phyloP scores from a whole-genome alignment of 108 stramenopile species.

The Cyclotella atomus region DNA sequence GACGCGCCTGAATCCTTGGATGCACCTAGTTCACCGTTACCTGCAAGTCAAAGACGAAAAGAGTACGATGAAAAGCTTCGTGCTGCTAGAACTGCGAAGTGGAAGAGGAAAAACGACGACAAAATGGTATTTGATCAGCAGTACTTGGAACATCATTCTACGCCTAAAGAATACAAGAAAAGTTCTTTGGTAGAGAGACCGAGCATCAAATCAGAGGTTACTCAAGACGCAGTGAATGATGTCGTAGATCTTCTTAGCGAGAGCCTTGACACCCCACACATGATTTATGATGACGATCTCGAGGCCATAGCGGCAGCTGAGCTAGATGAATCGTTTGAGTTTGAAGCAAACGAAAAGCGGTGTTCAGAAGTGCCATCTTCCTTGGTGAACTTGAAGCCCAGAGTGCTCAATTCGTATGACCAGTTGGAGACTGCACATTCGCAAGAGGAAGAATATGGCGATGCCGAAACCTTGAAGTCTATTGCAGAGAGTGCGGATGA shows the following conservation, averaged over 20 bases:
- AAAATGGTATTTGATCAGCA: background rate
- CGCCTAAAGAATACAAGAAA: no score
- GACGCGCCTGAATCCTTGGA: background rate
- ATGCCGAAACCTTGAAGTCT: background rate
- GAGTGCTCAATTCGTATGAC: background rate
- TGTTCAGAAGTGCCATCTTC: background rate
- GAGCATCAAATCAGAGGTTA: background rate
- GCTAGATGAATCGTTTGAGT: conserved; percentile 6
- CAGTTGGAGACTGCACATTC: background rate
- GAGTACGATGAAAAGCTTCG: conserved; percentile 8
- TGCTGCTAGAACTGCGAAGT: background rate
- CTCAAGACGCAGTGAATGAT: background rate
- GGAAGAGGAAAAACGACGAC: background rate
- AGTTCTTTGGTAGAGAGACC: no score
- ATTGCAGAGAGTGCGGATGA: background rate
- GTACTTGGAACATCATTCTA: no score
- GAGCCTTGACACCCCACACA: conserved; percentile 2
- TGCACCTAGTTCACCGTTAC: background rate
- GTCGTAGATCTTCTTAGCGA: conserved; percentile 10
- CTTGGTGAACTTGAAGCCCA: background rate
- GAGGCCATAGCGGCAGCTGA: conserved; percentile 11
- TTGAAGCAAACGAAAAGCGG: conserved; percentile 8
- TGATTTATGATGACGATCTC: conserved; percentile 15
- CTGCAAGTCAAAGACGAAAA: background rate
- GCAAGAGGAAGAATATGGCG: background rate